A percentile compares a stretch with the other conserved stretches of the same genome.
Evolutionary conservation across 2,329 filamentous ascomycete genomes (phyloP).

Genomic region (Magnaporthales sp.): DNA sequence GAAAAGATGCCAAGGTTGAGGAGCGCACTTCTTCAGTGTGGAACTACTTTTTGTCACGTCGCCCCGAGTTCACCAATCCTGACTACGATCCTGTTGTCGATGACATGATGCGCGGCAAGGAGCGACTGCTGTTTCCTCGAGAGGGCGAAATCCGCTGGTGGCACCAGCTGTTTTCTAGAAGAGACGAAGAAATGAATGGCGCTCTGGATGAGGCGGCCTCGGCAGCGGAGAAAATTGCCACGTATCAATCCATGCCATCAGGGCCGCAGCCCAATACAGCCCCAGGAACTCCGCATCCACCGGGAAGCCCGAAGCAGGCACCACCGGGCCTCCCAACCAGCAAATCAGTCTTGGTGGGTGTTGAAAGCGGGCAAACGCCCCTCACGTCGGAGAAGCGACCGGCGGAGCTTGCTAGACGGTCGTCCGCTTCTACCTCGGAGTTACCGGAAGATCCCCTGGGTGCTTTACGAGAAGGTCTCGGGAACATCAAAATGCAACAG

Average conservation of each 20-base stretch:
- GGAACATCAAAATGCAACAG: conserved; percentile 13
- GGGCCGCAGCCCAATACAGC: conserved; percentile 24
- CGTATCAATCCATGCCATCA: conserved; percentile 18
- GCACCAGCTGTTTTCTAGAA: conserved; percentile 77
- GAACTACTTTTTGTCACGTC: conserved; percentile 85
- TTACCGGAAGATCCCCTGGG: conserved; percentile 9
- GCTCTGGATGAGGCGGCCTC: conserved; percentile 45
- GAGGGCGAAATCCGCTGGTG: conserved; percentile 84
- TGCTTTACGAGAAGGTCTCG: conserved; percentile 13
- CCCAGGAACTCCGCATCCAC: background rate
- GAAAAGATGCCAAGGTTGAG: conserved; percentile 57
- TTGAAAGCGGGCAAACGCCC: conserved; percentile 11
- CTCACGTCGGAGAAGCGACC: conserved; percentile 8
- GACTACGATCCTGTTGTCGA: conserved; percentile 69
- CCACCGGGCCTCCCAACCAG: conserved; percentile 24
- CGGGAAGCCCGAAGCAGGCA: conserved; percentile 22
- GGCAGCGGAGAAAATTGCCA: conserved; percentile 30
- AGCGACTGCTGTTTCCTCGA: conserved; percentile 75
- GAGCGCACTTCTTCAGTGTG: conserved; percentile 81
- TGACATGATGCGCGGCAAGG: conserved; percentile 69
- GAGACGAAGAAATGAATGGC: conserved; percentile 89
- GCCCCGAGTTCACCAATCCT: conserved; percentile 72
- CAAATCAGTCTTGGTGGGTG: conserved; percentile 9
- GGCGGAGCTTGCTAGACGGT: conserved; percentile 9
- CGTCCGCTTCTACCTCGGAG: conserved; percentile 5